Conservation (phyloP, 2,329 filamentous ascomycete genomes). For the Cercospora beticola region DNA sequence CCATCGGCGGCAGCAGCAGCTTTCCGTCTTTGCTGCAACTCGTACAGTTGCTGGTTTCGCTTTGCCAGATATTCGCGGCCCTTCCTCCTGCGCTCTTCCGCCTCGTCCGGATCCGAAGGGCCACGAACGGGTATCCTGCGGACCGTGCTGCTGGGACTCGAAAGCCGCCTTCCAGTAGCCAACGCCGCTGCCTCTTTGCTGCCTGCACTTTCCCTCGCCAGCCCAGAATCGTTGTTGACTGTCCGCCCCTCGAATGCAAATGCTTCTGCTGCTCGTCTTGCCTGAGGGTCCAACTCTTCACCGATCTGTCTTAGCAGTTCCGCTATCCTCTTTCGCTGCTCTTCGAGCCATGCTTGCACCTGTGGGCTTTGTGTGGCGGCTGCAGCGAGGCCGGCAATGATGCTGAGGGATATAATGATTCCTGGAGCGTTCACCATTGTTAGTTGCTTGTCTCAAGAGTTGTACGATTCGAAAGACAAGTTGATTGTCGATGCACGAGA, state of each 20-base stretch:
- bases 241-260: slow-evolving; percentile 40
- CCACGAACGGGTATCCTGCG: slow-evolving; percentile 35
- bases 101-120: slow-evolving; percentile 34
- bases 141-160: slow-evolving; percentile 26
- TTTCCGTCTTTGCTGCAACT: slow-evolving; percentile 34
- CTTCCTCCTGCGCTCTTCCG: slow-evolving; percentile 37
- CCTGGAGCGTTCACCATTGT: slow-evolving; percentile 44
- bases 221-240: slow-evolving; percentile 33
- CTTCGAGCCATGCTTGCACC: slow-evolving; percentile 61
- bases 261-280: slow-evolving; percentile 38
- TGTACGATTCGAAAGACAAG: background rate
- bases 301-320: slow-evolving; percentile 59
- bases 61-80: slow-evolving; percentile 39
- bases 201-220: slow-evolving; percentile 34
- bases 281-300: slow-evolving; percentile 57
- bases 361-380: slow-evolving; percentile 65
- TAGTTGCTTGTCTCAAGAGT: slow-evolving; percentile 6
- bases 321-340: slow-evolving; percentile 61
- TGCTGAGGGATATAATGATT: slow-evolving; percentile 61
- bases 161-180: slow-evolving; percentile 37
- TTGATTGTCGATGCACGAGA: slow-evolving; percentile 9
- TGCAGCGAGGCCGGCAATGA: slow-evolving; percentile 62
- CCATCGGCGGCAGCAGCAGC: slow-evolving; percentile 19
- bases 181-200: slow-evolving; percentile 37
- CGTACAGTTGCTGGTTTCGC: slow-evolving; percentile 38